These are phyloP conservation scores for Nidula microcarpa DNA, from an alignment of 768 basidiomycete species.

Conservation along the genomic window DNA sequence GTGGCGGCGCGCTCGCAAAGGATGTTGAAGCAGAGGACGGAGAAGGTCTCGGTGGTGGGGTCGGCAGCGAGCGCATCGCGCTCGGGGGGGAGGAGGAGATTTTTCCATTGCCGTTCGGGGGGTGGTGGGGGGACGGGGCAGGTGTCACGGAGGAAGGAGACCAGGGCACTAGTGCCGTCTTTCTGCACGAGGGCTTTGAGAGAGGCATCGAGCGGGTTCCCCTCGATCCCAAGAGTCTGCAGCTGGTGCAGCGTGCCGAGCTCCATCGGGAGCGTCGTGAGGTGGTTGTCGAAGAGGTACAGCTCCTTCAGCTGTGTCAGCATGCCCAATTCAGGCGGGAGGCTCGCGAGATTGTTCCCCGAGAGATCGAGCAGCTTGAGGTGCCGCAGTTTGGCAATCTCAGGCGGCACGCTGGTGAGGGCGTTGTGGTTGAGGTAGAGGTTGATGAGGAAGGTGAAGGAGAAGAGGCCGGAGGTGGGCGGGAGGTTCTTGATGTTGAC, in stretches of 20 bases:
- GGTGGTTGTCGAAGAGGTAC: slow-evolving; percentile 92
- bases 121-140: slow-evolving; percentile 80
- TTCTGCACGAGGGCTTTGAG: slow-evolving; percentile 85
- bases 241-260: slow-evolving; percentile 89
- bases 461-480: slow-evolving; percentile 66
- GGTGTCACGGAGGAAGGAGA: slow-evolving; percentile 91
- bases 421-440: slow-evolving; percentile 97
- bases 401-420: slow-evolving; percentile 71
- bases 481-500: slow-evolving; percentile 91
- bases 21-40: slow-evolving; percentile 88
- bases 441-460: slow-evolving; percentile 89
- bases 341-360: slow-evolving; percentile 71
- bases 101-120: slow-evolving; percentile 76
- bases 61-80: slow-evolving; percentile 60
- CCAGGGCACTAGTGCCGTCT: slow-evolving; percentile 88
- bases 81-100: slow-evolving; percentile 54
- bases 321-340: slow-evolving; percentile 91
- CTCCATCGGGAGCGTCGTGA: slow-evolving; percentile 82
- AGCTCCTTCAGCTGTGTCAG: slow-evolving; percentile 87
- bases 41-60: slow-evolving; percentile 71
- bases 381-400: slow-evolving; percentile 81
- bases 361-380: slow-evolving; percentile 91
- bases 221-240: slow-evolving; percentile 91
- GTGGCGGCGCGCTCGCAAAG: slow-evolving; percentile 91
- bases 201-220: slow-evolving; percentile 85